phyloP scores from a whole-genome alignment of 2,329 filamentous ascomycete genomes.

The Fonsecaea pedrosoi region DNA sequence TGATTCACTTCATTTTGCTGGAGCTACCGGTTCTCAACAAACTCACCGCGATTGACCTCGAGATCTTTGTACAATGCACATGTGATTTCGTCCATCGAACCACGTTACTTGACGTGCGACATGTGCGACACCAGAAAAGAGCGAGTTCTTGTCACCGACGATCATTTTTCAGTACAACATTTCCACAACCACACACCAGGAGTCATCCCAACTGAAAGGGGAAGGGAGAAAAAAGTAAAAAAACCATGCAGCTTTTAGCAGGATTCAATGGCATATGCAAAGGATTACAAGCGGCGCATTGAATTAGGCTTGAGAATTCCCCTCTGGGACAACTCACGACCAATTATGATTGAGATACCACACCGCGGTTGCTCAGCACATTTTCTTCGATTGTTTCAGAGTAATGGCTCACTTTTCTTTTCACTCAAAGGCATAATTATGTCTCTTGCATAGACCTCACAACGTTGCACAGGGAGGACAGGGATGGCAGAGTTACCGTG shows the following conservation, averaged over 20 bases:
- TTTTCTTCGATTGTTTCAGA: slow-evolving; percentile 22
- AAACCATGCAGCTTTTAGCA: not conserved
- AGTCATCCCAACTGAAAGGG: not conserved
- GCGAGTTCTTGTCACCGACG: slow-evolving; percentile 5
- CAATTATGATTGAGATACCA: slow-evolving; percentile 34
- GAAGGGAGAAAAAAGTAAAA: not conserved
- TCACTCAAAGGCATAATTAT: slow-evolving; percentile 22
- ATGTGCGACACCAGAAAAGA: slow-evolving; percentile 11
- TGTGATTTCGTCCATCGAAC: slow-evolving; percentile 1
- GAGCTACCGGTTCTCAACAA: not conserved
- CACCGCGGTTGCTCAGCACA: slow-evolving; percentile 24
- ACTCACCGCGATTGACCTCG: slow-evolving; percentile 1
- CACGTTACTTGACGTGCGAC: slow-evolving; percentile 4
- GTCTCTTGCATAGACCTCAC: slow-evolving; percentile 35
- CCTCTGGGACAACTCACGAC: slow-evolving; percentile 17
- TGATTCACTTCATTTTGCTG: not conserved
- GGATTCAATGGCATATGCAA: not conserved
- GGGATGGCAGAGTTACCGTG: not conserved
- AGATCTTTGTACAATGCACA: slow-evolving; percentile 15
- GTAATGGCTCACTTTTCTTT: slow-evolving; percentile 17
- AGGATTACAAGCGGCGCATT: slow-evolving; percentile 12
- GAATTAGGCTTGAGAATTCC: slow-evolving; percentile 1
- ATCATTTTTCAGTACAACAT: not conserved
- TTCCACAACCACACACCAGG: slow-evolving; percentile 1
- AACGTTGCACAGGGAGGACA: slow-evolving; percentile 15